These are phyloP conservation scores for Eucalyptus regnans DNA, from an alignment of 345 rosid genomes.

Conservation along the genomic window DNA sequence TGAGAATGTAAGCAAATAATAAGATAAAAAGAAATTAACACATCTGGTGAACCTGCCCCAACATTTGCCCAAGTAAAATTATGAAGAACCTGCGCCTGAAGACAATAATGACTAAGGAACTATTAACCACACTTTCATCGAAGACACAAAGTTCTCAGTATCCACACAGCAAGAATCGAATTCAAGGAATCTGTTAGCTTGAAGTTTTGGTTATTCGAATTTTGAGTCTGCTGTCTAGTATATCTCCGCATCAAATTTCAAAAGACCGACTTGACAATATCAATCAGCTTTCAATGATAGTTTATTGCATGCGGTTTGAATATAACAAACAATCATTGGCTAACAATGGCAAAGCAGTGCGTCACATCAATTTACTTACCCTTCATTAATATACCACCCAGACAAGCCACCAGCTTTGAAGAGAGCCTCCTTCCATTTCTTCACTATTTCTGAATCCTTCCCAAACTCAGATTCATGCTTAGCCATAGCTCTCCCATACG, in stretches of 20 bases:
- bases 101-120: neutral
- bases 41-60: too few species aligned
- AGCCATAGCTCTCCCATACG: too few species aligned
- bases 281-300: neutral
- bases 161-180: neutral
- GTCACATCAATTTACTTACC: too few species aligned
- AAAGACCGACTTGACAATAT: neutral
- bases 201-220: neutral
- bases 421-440: too few species aligned
- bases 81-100: neutral
- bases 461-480: too few species aligned
- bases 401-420: rapidly evolving
- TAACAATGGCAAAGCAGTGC: too few species aligned
- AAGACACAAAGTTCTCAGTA: neutral
- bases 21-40: neutral
- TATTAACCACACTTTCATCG: rapidly evolving
- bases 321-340: too few species aligned
- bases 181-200: neutral
- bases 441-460: too few species aligned
- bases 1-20: neutral
- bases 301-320: too few species aligned
- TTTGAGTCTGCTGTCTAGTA: neutral
- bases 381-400: rapidly evolving
- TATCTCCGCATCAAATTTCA: too few species aligned
- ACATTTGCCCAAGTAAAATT: too few species aligned